These are phyloP conservation scores for Jamesozyma gamospora DNA, from an alignment of 805 yeast species.

Conservation along the genomic window DNA sequence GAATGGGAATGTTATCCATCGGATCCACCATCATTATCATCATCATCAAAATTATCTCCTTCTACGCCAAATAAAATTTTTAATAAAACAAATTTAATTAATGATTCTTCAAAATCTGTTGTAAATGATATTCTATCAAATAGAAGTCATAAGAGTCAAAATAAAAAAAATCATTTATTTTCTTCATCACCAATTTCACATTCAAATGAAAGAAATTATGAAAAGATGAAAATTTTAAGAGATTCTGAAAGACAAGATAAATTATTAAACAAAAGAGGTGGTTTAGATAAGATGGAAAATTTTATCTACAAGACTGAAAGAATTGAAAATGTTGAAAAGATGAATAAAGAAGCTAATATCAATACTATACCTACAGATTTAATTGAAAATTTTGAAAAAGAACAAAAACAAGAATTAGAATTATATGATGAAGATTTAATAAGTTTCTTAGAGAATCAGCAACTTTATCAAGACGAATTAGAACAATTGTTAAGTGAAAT, in stretches of 20 bases:
- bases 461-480: slow-evolving; percentile 13
- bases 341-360: slow-evolving; percentile 13
- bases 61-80: too few species aligned
- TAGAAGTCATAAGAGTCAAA: not conserved
- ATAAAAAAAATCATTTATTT: not conserved
- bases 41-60: too few species aligned
- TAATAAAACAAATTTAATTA: too few species aligned
- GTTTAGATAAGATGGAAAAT: slow-evolving; percentile 20
- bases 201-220: not conserved
- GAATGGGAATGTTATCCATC: not conserved
- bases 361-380: slow-evolving; percentile 15
- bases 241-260: not conserved
- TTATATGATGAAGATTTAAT: slow-evolving; percentile 24
- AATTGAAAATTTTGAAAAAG: slow-evolving; percentile 12
- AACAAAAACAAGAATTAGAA: slow-evolving; percentile 10
- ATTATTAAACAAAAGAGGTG: slow-evolving; percentile 15
- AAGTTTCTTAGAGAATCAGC: slow-evolving; percentile 11
- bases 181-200: slow-evolving; percentile 1
- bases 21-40: too few species aligned
- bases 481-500: slow-evolving; percentile 11
- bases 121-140: not conserved
- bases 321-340: slow-evolving; percentile 7
- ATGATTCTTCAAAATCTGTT: not conserved
- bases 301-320: slow-evolving; percentile 21
- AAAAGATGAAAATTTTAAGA: not conserved